Conservation (phyloP, 768 basidiomycete species). For the Russula lepida region DNA sequence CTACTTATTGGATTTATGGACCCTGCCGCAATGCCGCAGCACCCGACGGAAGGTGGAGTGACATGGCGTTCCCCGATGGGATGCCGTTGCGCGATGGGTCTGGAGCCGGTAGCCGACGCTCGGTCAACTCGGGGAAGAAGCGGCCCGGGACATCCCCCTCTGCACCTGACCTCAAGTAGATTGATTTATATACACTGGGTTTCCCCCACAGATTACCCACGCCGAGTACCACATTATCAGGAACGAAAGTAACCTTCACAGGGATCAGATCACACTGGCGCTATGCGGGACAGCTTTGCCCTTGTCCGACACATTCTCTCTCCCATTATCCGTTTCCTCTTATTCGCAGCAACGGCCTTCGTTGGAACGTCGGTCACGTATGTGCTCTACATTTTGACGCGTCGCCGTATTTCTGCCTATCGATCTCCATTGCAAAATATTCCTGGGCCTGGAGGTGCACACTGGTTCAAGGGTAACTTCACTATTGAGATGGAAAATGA, state of each 20-base stretch:
- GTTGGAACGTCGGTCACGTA: background rate
- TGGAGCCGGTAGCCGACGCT: too few species aligned
- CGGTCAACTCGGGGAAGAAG: background rate
- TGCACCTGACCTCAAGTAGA: background rate
- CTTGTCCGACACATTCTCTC: background rate
- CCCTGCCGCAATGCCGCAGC: too few species aligned
- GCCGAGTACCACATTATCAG: background rate
- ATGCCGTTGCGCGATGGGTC: background rate
- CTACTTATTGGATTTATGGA: too few species aligned
- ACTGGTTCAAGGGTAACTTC: constrained; percentile 8
- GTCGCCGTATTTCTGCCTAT: background rate
- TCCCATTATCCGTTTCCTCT: background rate
- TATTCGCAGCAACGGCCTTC: background rate
- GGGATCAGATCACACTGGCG: background rate
- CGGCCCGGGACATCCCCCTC: background rate
- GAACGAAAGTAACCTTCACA: background rate
- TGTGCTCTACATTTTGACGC: background rate
- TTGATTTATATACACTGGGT: background rate
- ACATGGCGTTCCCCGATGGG: too few species aligned
- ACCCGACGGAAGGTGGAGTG: too few species aligned
- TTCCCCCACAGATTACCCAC: background rate
- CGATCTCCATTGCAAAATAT: constrained; percentile 4
- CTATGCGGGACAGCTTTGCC: background rate
- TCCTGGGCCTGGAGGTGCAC: constrained; percentile 5
- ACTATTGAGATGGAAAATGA: background rate